Conservation (phyloP, 371 early-diverging fungal species). For the Phascolomyces articulosus region DNA sequence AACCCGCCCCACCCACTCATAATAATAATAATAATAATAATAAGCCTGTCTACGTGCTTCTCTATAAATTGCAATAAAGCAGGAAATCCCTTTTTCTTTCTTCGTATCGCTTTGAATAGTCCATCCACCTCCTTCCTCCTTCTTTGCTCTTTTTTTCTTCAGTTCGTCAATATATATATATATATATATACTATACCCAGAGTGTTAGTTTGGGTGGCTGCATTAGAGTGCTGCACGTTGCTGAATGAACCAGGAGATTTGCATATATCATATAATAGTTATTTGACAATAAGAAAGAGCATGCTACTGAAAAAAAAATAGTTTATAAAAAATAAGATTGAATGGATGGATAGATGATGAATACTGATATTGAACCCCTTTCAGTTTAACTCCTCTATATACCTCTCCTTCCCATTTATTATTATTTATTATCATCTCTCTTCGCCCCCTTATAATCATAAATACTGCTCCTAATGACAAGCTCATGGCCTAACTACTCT, state of each 20-base stretch:
- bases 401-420: neutral
- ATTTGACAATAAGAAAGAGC: neutral
- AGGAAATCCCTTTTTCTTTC: too few relatives aligned
- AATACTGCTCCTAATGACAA: neutral
- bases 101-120: neutral
- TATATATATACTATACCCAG: too few relatives aligned
- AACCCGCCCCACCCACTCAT: neutral
- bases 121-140: too few relatives aligned
- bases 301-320: too few relatives aligned
- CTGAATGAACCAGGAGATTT: slow-evolving; percentile 7
- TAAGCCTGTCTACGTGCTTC: too few relatives aligned
- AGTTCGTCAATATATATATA: neutral
- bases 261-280: neutral
- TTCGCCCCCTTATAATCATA: neutral
- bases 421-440: neutral
- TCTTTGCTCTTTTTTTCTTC: too few relatives aligned
- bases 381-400: neutral
- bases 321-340: too few relatives aligned
- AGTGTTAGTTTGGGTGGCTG: too few relatives aligned
- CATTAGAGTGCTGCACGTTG: slow-evolving; percentile 4
- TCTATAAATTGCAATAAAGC: too few relatives aligned
- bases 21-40: neutral
- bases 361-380: too few relatives aligned
- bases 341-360: too few relatives aligned
- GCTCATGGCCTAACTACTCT: neutral